Evolutionary conservation across 2,329 filamentous ascomycete genomes (phyloP).

Genomic region (Cadophora sp.): DNA sequence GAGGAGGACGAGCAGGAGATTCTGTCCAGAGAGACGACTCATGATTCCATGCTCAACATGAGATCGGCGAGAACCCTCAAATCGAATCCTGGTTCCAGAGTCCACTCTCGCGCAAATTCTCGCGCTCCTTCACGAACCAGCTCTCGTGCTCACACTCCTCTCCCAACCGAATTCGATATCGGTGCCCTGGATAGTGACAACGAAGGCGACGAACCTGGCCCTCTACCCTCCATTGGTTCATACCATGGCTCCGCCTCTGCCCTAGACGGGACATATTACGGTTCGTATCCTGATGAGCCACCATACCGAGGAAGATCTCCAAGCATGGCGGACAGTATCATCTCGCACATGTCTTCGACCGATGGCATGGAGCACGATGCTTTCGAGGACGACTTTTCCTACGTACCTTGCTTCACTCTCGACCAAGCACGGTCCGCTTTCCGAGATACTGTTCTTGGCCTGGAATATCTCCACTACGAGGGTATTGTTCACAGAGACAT

Average conservation of each 20-base stretch:
- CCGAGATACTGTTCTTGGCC: conserved; percentile 87
- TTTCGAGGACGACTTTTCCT: conserved; percentile 86
- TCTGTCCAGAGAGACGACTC: conserved; percentile 40
- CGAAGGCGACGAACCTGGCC: conserved; percentile 61
- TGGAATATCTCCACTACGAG: conserved; percentile 92
- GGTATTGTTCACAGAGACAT: conserved; percentile 86
- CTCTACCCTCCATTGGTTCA: conserved; percentile 58
- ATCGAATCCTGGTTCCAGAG: conserved; percentile 42
- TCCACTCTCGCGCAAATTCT: conserved; percentile 40
- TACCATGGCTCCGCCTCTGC: conserved; percentile 56
- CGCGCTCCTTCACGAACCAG: conserved; percentile 40
- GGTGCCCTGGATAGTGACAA: conserved; percentile 52
- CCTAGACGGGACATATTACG: conserved; percentile 80
- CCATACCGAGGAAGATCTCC: conserved; percentile 72
- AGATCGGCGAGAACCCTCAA: conserved; percentile 36
- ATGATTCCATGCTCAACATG: conserved; percentile 28
- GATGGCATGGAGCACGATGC: conserved; percentile 69
- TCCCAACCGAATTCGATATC: conserved; percentile 48
- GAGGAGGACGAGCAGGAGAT: conserved; percentile 53
- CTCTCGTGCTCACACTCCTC: conserved; percentile 46
- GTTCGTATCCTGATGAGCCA: conserved; percentile 66
- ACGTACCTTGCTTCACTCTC: conserved; percentile 91
- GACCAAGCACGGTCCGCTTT: conserved; percentile 84
- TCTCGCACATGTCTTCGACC: conserved; percentile 72
- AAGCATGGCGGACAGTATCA: conserved; percentile 80